Percentiles rank a stretch among this genome's conserved stretches.
These are phyloP conservation scores for Gentiana dahurica DNA, from an alignment of 257 asterid genomes.

Conservation along the genomic window DNA sequence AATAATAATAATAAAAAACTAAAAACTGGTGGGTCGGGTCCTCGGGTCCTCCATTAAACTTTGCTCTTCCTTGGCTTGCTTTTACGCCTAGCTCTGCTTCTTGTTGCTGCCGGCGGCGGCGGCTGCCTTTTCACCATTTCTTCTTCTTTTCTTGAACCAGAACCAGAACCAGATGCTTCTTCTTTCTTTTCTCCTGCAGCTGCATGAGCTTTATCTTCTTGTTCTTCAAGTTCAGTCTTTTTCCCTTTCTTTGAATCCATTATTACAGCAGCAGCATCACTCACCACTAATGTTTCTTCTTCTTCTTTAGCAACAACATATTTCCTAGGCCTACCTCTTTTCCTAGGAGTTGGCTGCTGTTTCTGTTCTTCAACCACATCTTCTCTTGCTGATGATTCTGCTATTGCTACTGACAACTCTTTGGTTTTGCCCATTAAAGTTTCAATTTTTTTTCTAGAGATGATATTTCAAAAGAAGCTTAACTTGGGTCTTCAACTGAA, in stretches of 20 bases:
- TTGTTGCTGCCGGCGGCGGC: conserved; percentile 9
- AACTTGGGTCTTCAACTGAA: conserved; percentile 2
- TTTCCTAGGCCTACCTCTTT: conserved; percentile 70
- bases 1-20: neutral
- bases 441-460: neutral
- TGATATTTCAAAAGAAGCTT: neutral
- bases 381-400: conserved; percentile 42
- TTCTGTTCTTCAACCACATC: conserved; percentile 15
- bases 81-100: conserved; percentile 60
- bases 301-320: conserved; percentile 10
- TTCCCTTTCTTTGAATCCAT: conserved; percentile 24
- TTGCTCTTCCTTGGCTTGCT: conserved; percentile 67
- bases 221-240: conserved; percentile 9
- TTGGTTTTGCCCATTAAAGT: conserved; percentile 34
- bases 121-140: conserved; percentile 16
- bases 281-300: conserved; percentile 9
- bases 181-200: neutral
- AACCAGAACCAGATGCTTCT: conserved; percentile 8
- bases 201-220: conserved; percentile 14
- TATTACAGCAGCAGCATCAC: conserved; percentile 14
- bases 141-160: conserved; percentile 10
- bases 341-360: conserved; percentile 29
- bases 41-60: too few species aligned
- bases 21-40: neutral
- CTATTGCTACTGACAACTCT: conserved; percentile 40